Evolutionary conservation across 345 rosid species (phyloP), one percentile per base, ranked within the genome.

Genomic region (Boechera retrofracta): DNA sequence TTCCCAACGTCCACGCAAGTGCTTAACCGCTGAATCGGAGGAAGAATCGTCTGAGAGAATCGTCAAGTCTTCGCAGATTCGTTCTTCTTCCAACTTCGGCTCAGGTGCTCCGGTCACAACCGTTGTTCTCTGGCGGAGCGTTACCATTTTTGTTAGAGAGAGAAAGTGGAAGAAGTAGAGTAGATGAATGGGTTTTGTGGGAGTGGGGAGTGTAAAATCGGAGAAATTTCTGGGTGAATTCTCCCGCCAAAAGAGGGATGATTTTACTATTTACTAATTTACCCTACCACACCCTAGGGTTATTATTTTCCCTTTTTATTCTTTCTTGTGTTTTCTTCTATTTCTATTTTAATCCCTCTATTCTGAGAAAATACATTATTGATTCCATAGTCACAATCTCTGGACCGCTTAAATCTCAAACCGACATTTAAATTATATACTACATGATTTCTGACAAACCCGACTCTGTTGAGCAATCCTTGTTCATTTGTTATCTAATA

Each of bases 1-100:
- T 74, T 94, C 97, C 98, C 98, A 94, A 52, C 88, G 84, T 55
- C 84, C 82, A 45, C 98, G 97, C 65, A 94, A 78, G 79, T 67
- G 58, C 24, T 75, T 74, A 38, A 89, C 88, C 61, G 84, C 86
- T 7, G 79, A 55, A 6, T 84, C 73, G 6, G 64, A n/a, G 5
- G 78, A 66, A 4, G 83, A 45, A 39, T 61, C 65, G 15, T 18
- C 29, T 1, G 65, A 60, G 4, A 52, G 31, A 65, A 51, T 42
- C 18, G 67, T 73, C 10, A 74, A 48, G 81, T 75, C 81, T 5
- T 72, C 71, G 12, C 70, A 39, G 64, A 5, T 10, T 65, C 64
- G 65, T 33, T 74, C 64, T 39, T 77, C 59, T 53, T 38, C 41
- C 29, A 36, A 2, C 31, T 13, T 33, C 31, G 64, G 79, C 4